Conservation (phyloP, 805 yeast species). For the Starmerella asiatica region DNA sequence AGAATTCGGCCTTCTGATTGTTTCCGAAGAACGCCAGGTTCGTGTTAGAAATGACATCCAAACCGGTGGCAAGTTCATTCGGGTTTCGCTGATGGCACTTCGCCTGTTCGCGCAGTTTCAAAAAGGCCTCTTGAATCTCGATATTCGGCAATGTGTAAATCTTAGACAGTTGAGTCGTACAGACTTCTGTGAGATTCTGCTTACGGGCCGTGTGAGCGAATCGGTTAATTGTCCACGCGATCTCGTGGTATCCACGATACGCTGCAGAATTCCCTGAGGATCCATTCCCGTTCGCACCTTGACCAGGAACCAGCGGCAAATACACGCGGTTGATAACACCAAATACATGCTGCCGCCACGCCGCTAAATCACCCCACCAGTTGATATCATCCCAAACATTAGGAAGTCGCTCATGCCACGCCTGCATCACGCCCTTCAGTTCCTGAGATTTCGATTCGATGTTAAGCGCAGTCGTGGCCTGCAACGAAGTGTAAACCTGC, state of each 20-base stretch:
- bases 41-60: slow-evolving; percentile 93
- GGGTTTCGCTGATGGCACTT: slow-evolving; percentile 92
- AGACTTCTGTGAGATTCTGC: slow-evolving; percentile 93
- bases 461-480: slow-evolving; percentile 82
- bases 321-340: slow-evolving; percentile 89
- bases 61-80: slow-evolving; percentile 80
- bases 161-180: slow-evolving; percentile 81
- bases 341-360: slow-evolving; percentile 98
- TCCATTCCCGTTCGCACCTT: slow-evolving; percentile 34
- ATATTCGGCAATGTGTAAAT: slow-evolving; percentile 93
- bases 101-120: slow-evolving; percentile 92
- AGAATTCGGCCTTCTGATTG: slow-evolving; percentile 95
- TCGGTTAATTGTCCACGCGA: slow-evolving; percentile 96
- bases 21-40: slow-evolving; percentile 92
- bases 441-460: slow-evolving; percentile 89
- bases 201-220: slow-evolving; percentile 98
- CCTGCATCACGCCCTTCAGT: slow-evolving; percentile 82
- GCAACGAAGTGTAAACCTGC: slow-evolving; percentile 77
- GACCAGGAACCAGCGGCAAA: slow-evolving; percentile 71
- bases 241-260: slow-evolving; percentile 94
- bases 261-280: slow-evolving; percentile 66
- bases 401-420: slow-evolving; percentile 96
- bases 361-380: slow-evolving; percentile 92
- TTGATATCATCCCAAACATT: slow-evolving; percentile 96
- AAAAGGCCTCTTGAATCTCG: slow-evolving; percentile 94